Evolutionary conservation across 306 rosid genomes (phyloP), one percentile per base, ranked within the genome.

Genomic region (Vigna reflexopilosa): DNA sequence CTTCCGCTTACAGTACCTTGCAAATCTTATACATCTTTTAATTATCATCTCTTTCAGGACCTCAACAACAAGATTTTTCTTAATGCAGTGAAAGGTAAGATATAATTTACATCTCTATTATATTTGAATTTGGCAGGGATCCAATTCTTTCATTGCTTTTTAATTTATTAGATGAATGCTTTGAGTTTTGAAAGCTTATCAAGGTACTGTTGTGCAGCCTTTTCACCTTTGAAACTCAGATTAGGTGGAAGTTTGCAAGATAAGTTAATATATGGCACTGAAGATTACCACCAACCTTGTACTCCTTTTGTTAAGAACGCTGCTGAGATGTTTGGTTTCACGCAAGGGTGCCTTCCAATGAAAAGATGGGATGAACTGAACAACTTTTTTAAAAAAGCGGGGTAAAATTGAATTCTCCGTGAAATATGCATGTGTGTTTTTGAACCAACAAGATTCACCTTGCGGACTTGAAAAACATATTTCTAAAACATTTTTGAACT

Each of bases 161-260:
- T 16, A 17, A 40, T 38, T 55, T 42, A 5, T 32, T 56, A 26
- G 20, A 49, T 13, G 12, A 52, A 48, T 36, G 28, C 8, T 76
- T 63, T 20, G 70, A 64, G 15, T 13, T 66, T 67, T 49, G 75
- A 70, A 26, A 80, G 70, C 80, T 68, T 57, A 78, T 48, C 11
- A 75, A 64, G 70, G 77, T 42, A 67, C 26, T 7, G 36, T 77
- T 83, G 2, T 85, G 80, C 97, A 95, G 99, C 92, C 9, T 95
- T 95, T 87, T 79, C 93, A 5, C 98, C 99, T 6, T 77, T 95
- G 88, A 95, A 93, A 80, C 86, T 95, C 67, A 91, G 98, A 88
- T 82, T 95, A 83, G 98, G 99, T 13, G 99, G 99, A 17, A 85
- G 82, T 67, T 88, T 95, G 86, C 96, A 95, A 86, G 99, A 95